Evolutionary conservation across 805 yeast genomes (phyloP), one percentile per base, ranked within the genome.

Genomic region (Myxozyma melibiosi): DNA sequence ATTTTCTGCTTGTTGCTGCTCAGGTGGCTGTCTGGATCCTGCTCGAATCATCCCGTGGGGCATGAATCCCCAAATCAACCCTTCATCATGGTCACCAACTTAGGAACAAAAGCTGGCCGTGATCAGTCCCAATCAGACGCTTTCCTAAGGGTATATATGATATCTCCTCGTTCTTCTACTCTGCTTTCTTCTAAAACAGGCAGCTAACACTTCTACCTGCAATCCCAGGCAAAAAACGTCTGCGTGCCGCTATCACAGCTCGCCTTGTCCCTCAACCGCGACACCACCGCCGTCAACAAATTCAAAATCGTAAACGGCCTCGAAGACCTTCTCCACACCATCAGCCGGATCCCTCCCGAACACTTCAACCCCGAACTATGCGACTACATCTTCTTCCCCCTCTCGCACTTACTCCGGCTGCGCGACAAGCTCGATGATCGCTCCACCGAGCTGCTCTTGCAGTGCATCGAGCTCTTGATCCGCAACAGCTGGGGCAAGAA

Each of bases 331-430:
- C 41, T 53, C 8, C 42, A 38, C n/a, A 47, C 55, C 4, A 22
- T 56, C 33, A 33, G 22, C 56, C 33, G 51, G 35, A 33, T 43
- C 41, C 50, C 62, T 34, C 28, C 41, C 7, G 53, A 27, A 8
- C 47, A 33, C n/a, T 54, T 49, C 42, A 65, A 61, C 47, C 51
- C 63, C 11, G 51, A 53, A 11, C 65, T 84, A 18, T 86, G 86
- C 0, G 87, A 84, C 58, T 84, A 84, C 57, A 75, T 84, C 1
- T 84, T 83, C 68, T 77, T 82, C 11, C 90, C 90, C 0, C 64
- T 85, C 2, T 77, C 83, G 1, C 78, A 78, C 52, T 66, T 85
- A 7, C 68, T 85, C 39, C 78, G 79, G 54, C 78, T 78, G 41
- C 76, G 76, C 1, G 60, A 73, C 11, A 45, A 49, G n/a, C 66